These are phyloP conservation scores for Biancaea sappan DNA, from an alignment of 306 rosid species.

Conservation along the genomic window DNA sequence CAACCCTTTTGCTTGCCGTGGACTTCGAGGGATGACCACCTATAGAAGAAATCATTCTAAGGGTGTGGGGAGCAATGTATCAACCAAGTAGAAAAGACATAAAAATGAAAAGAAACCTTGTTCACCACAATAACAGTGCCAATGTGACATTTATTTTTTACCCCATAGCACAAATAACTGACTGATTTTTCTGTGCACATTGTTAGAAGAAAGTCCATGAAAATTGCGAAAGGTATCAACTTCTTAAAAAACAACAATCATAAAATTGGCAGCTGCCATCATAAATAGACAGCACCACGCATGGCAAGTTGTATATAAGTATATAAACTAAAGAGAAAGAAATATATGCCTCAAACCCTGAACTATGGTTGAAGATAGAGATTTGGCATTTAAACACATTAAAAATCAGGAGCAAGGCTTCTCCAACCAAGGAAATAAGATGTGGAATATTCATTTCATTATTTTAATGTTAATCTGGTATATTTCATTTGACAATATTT, in stretches of 20 bases:
- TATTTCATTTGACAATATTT: background rate
- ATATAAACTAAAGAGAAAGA: background rate
- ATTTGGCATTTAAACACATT: background rate
- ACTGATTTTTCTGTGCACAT: background rate
- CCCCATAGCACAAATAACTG: background rate
- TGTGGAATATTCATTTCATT: background rate
- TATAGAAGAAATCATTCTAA: slow-evolving; percentile 39
- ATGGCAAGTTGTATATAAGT: background rate
- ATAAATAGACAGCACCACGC: background rate
- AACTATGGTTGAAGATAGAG: background rate
- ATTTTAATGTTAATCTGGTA: background rate
- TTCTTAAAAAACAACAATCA: background rate
- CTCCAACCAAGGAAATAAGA: background rate
- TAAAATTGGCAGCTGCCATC: background rate
- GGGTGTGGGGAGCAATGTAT: slow-evolving; percentile 17
- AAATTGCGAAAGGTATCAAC: background rate
- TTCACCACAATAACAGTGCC: slow-evolving; percentile 12
- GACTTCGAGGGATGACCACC: slow-evolving; percentile 99
- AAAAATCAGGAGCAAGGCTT: background rate
- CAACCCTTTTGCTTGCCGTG: slow-evolving; percentile 87
- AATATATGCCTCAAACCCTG: background rate
- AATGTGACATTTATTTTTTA: background rate
- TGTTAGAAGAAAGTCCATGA: background rate
- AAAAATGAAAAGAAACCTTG: background rate
- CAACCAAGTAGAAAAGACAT: background rate